Percentiles rank a stretch among this genome's conserved stretches.
Conservation (phyloP, 2,329 filamentous ascomycete species). For the Phaeosphaeriaceae sp. region DNA sequence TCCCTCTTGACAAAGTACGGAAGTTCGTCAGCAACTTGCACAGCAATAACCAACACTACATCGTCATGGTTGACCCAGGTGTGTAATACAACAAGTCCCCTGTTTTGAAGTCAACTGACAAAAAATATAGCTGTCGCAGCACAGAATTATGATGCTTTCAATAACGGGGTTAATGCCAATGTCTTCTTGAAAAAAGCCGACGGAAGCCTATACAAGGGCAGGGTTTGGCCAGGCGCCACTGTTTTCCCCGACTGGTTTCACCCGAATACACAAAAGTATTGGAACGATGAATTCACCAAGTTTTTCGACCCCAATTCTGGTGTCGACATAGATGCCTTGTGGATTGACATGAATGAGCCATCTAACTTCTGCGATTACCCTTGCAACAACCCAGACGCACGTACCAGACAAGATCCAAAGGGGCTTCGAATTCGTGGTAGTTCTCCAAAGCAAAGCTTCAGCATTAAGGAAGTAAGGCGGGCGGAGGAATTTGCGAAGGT, state of each 20-base stretch:
- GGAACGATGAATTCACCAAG: slow-evolving; percentile 69
- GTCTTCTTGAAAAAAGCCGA: slow-evolving; percentile 61
- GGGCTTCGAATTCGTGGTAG: background rate
- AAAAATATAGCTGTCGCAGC: slow-evolving; percentile 58
- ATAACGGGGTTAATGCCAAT: slow-evolving; percentile 64
- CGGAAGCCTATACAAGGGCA: slow-evolving; percentile 63
- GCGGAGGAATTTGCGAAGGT: background rate
- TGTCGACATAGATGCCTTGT: slow-evolving; percentile 74
- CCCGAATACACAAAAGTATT: slow-evolving; percentile 67
- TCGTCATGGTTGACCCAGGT: slow-evolving; percentile 78
- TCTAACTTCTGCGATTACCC: slow-evolving; percentile 43
- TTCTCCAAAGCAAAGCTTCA: background rate
- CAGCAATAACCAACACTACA: slow-evolving; percentile 69
- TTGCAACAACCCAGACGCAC: slow-evolving; percentile 56
- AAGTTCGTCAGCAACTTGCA: slow-evolving; percentile 71
- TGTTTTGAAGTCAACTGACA: slow-evolving; percentile 48
- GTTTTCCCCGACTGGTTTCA: slow-evolving; percentile 81
- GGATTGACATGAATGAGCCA: slow-evolving; percentile 40
- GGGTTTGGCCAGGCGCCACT: slow-evolving; percentile 78
- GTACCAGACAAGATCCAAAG: slow-evolving; percentile 23
- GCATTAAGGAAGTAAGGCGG: background rate
- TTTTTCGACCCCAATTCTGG: slow-evolving; percentile 71
- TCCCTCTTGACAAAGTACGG: slow-evolving; percentile 66
- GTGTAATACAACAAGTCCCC: background rate
- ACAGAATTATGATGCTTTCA: slow-evolving; percentile 60